Evolutionary conservation across 2,329 filamentous ascomycete species (phyloP).

Genomic region (Aureobasidium subglaciale): DNA sequence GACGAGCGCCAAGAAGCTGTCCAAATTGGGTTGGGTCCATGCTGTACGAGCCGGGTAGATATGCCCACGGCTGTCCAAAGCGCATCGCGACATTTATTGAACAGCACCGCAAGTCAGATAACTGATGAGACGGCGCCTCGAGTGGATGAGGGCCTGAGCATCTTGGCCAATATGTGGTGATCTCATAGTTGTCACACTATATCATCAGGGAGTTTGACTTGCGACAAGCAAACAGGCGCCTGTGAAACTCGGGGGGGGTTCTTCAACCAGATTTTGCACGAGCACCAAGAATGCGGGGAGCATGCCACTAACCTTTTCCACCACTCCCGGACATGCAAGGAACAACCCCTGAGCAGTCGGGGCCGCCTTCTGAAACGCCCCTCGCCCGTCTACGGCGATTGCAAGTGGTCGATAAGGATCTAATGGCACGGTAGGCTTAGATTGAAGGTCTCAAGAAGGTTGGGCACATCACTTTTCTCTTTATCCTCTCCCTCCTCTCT

Average conservation of each 20-base stretch:
- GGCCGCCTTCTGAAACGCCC: constrained; percentile 6
- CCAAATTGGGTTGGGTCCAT: not conserved
- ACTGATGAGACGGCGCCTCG: not conserved
- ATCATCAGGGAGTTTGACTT: not conserved
- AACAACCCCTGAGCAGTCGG: constrained; percentile 7
- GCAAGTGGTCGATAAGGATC: not conserved
- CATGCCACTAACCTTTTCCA: constrained; percentile 10
- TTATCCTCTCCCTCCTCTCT: constrained; percentile 5
- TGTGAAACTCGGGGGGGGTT: not conserved
- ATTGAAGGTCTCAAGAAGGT: constrained; percentile 7
- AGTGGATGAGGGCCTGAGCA: not conserved
- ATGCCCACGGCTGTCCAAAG: not conserved
- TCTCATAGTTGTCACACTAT: not conserved
- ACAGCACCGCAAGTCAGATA: not conserved
- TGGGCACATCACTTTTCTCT: constrained; percentile 8
- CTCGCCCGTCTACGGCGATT: not conserved
- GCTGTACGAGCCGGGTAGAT: not conserved
- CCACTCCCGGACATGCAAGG: constrained; percentile 6
- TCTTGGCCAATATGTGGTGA: constrained; percentile 1
- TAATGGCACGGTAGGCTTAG: not conserved
- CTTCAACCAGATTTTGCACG: not conserved
- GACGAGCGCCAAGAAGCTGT: not conserved
- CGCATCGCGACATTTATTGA: not conserved
- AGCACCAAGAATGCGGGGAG: constrained; percentile 5
- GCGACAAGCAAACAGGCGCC: constrained; percentile 4